These are phyloP conservation scores for Euphorbia lathyris DNA, from an alignment of 345 rosid genomes.

Conservation along the genomic window DNA sequence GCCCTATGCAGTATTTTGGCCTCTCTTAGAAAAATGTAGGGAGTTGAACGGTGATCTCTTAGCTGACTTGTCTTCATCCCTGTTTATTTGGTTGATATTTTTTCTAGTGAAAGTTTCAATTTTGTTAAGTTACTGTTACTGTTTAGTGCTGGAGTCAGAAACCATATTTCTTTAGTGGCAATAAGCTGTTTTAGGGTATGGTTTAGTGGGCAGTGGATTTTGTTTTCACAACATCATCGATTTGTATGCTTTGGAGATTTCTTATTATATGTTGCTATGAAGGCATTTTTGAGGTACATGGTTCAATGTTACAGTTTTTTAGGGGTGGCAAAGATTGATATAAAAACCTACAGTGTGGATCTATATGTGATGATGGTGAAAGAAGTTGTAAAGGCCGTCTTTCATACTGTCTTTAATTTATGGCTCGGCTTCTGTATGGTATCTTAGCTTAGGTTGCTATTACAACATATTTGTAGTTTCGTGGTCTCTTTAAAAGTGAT, in stretches of 20 bases:
- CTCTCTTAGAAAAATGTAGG: not conserved
- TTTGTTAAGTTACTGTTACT: not conserved
- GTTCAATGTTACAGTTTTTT: not conserved
- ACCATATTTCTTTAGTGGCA: not conserved
- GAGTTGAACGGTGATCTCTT: not conserved
- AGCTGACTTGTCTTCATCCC: not conserved
- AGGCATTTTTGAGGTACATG: not conserved
- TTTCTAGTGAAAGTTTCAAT: not conserved
- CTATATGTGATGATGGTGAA: not conserved
- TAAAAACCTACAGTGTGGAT: not conserved
- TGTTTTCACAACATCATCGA: not conserved
- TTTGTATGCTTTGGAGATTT: not conserved
- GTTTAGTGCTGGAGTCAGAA: not conserved
- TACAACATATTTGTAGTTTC: not conserved
- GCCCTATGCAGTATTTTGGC: not conserved
- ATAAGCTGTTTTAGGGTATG: not conserved
- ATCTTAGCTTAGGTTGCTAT: not conserved
- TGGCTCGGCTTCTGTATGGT: not conserved
- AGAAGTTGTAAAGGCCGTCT: not conserved
- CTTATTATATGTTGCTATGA: not conserved
- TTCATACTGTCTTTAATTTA: no score
- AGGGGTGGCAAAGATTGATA: not conserved
- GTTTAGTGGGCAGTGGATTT: not conserved
- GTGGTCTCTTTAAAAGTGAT: no score
- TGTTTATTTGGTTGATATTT: not conserved